Base-by-base conservation (phyloP, 2,329 filamentous ascomycete genomes). In the Cladosporium austrohemisphaericum region DNA sequence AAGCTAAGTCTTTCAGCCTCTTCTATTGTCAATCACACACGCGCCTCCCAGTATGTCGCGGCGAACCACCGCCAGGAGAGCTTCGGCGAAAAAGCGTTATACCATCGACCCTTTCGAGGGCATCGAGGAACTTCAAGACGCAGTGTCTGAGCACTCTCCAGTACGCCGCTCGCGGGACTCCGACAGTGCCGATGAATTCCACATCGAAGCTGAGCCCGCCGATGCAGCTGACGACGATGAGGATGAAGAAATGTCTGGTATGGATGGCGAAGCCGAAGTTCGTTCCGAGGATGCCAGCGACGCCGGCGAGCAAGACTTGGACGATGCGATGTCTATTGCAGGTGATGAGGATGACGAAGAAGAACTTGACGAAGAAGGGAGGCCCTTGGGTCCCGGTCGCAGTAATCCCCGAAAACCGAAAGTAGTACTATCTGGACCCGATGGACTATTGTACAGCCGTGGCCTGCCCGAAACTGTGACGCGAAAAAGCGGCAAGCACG, bases 241-340 rank as follows among this genome's bases (percentile, higher is more conserved):
- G 8, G 63, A 70, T 26, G 66, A 69, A 49, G 54, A 50, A 6
- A 55, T 57, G 55, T 59, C 57, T 48, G 76, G 68, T 52, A 60
- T 65, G 50, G 62, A 65, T 50, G 60, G 65, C 53, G 59, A 62
- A 45, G 57, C 60, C 49, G 57, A 60, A 19, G 49, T 26, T 51
- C 28, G 31, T 52, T 52, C 55, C 49, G 57, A 59, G 44, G 58
- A 52, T 38, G 61, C 60, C 52, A 59, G 64, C 55, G 57, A 66
- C 55, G 65, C 60, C 26, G 62, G 65, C 50, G 68, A 71, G 16
- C 62, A 68, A 20, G 66, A 70, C 46, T 62, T 59, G 18, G 60
- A 60, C 47, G 63, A 62, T 31, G 56, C 53, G 22, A 55, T 58
- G 9, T 63, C 62, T 4, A 53, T 58, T 9, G 53, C 57, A 22